A percentile compares a stretch with the other conserved stretches of the same genome.
Evolutionary conservation across 1,284 basidiomycete genomes (phyloP).

Genomic region (Apiotrichum montevideense): DNA sequence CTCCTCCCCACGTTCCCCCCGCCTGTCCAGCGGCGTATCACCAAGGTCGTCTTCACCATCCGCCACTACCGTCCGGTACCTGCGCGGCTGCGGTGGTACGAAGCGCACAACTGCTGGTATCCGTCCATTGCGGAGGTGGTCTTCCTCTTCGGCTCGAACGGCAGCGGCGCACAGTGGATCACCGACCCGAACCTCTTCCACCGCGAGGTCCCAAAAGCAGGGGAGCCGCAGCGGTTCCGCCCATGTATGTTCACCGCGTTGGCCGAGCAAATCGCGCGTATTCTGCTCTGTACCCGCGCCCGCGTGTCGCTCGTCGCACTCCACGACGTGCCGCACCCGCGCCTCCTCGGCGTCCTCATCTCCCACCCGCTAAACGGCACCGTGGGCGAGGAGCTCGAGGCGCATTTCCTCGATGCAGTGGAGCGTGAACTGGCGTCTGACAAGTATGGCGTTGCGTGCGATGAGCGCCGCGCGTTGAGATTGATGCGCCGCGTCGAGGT

Average conservation of each 20-base stretch:
- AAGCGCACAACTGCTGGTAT: not conserved
- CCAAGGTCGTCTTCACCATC: not conserved
- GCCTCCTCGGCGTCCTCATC: not conserved
- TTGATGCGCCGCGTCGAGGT: not conserved
- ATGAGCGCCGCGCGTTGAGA: not conserved
- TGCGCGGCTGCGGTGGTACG: not conserved
- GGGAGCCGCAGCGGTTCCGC: not conserved
- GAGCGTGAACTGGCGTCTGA: not conserved
- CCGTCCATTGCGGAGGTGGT: not conserved
- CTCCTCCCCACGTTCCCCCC: not conserved
- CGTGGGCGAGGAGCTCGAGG: not conserved
- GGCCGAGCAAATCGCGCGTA: not conserved
- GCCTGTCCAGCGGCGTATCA: not conserved
- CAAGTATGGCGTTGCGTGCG: not conserved
- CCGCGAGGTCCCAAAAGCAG: not conserved
- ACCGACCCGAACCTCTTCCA: not conserved
- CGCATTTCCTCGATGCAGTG: not conserved
- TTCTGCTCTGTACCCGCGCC: not conserved
- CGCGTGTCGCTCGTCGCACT: not conserved
- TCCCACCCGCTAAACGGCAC: not conserved
- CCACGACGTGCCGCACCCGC: not conserved
- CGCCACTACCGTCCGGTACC: not conserved
- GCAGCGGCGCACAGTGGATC: not conserved
- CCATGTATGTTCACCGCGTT: not conserved
- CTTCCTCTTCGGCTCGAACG: not conserved